phyloP scores from a whole-genome alignment of 495 filamentous ascomycete species.

The Hypoxylon cercidicola region DNA sequence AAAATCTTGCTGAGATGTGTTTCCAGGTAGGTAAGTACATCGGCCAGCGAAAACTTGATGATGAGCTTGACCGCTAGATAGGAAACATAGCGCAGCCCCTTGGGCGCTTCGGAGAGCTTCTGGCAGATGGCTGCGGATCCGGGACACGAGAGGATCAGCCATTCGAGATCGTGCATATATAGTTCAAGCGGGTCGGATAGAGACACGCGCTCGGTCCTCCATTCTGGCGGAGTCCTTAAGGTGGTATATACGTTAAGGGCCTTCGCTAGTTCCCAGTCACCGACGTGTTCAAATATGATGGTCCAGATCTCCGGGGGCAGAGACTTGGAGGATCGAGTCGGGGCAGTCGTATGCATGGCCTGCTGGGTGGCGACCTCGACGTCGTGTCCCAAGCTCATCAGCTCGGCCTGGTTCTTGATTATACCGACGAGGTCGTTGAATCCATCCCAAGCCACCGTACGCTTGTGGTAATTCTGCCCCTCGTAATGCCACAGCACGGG shows the following conservation, averaged over 20 bases:
- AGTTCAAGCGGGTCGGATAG: constrained; percentile 59
- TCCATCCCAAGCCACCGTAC: constrained; percentile 71
- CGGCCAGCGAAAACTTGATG: constrained; percentile 85
- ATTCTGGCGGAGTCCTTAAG: constrained; percentile 76
- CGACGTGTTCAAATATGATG: constrained; percentile 81
- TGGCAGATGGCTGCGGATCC: constrained; percentile 73
- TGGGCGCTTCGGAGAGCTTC: constrained; percentile 70
- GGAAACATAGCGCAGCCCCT: constrained; percentile 77
- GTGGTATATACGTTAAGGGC: constrained; percentile 82
- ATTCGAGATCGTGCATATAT: constrained; percentile 75
- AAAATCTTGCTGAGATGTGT: constrained; percentile 80
- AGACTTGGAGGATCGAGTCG: constrained; percentile 39
- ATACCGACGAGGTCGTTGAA: constrained; percentile 70
- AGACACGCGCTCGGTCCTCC: constrained; percentile 61
- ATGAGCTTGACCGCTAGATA: constrained; percentile 85
- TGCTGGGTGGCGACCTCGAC: constrained; percentile 61
- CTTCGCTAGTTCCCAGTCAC: constrained; percentile 89
- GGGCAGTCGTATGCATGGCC: constrained; percentile 44
- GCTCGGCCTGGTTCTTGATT: constrained; percentile 73
- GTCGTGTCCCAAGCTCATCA: constrained; percentile 69
- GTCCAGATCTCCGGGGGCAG: constrained; percentile 90
- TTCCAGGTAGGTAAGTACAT: constrained; percentile 84
- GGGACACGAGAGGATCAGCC: constrained; percentile 75
- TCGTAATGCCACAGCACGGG: constrained; percentile 81
- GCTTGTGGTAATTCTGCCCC: constrained; percentile 55